phyloP scores from a whole-genome alignment of 2,329 filamentous ascomycete species.

The Cercospora sesami region DNA sequence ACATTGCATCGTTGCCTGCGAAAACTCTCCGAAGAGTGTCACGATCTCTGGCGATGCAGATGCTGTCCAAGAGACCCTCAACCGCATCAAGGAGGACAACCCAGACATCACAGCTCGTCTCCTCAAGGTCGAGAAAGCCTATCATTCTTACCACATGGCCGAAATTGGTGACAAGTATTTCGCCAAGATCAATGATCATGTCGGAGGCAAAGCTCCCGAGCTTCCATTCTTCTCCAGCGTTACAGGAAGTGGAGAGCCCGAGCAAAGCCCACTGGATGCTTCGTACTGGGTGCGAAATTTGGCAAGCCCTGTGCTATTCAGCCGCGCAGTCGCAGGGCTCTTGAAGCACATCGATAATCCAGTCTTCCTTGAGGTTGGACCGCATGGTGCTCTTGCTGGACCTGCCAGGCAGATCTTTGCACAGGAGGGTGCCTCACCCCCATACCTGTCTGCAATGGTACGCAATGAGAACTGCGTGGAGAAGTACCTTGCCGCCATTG shows the following conservation, averaged over 20 bases:
- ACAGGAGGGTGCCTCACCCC: not conserved
- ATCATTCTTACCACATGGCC: conserved; percentile 45
- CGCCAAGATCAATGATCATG: not conserved
- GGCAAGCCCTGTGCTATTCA: not conserved
- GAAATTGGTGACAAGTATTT: not conserved
- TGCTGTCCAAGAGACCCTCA: not conserved
- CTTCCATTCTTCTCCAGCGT: not conserved
- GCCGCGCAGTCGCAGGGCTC: not conserved
- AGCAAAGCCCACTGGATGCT: not conserved
- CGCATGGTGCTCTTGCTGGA: conserved; percentile 9
- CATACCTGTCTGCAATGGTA: conserved; percentile 1
- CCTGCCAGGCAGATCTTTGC: not conserved
- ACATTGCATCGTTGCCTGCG: conserved; percentile 9
- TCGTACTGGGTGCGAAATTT: conserved; percentile 8
- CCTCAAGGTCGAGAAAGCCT: conserved; percentile 47
- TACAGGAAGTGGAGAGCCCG: not conserved
- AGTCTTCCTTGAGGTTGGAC: conserved; percentile 14
- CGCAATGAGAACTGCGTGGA: not conserved
- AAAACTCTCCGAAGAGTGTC: conserved; percentile 45
- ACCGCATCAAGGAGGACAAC: not conserved
- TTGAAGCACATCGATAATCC: not conserved
- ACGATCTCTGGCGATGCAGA: conserved; percentile 48
- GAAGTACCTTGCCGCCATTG: not conserved
- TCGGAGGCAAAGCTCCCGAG: not conserved
- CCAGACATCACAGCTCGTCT: conserved; percentile 34